These are phyloP conservation scores for Acephala macrosclerotiorum DNA, from an alignment of 2,329 filamentous ascomycete genomes.

Conservation along the genomic window DNA sequence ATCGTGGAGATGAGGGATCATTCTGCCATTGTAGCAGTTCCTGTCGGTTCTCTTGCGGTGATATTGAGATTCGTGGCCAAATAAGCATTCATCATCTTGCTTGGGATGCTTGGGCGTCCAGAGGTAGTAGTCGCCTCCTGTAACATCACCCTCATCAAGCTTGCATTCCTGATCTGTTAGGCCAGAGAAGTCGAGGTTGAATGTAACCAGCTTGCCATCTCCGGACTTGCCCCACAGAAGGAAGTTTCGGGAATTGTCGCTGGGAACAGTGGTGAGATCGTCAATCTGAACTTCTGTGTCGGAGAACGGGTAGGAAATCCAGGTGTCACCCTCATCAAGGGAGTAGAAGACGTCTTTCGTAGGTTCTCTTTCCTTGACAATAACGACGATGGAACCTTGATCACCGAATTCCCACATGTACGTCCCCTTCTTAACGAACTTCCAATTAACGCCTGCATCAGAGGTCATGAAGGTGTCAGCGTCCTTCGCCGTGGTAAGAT, in stretches of 20 bases:
- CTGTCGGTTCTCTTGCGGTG: constrained; percentile 85
- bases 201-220: constrained; percentile 67
- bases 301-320: constrained; percentile 78
- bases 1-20: constrained; percentile 73
- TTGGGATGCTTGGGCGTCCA: constrained; percentile 89
- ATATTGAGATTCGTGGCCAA: constrained; percentile 89
- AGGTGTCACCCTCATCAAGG: constrained; percentile 80
- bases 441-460: constrained; percentile 92
- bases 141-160: constrained; percentile 65
- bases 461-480: constrained; percentile 90
- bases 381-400: constrained; percentile 89
- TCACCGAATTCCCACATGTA: constrained; percentile 97
- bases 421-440: constrained; percentile 81
- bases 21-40: constrained; percentile 82
- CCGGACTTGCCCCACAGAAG: constrained; percentile 77
- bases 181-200: constrained; percentile 90
- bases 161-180: constrained; percentile 78
- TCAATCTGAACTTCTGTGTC: constrained; percentile 74
- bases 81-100: constrained; percentile 82
- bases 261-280: constrained; percentile 87
- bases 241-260: constrained; percentile 90
- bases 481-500: constrained; percentile 49
- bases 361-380: constrained; percentile 75
- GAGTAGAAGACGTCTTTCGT: constrained; percentile 79
- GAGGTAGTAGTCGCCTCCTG: constrained; percentile 77